Base-by-base conservation (phyloP, 169 alveolate genomes). In the Toxoplasma gondii region DNA sequence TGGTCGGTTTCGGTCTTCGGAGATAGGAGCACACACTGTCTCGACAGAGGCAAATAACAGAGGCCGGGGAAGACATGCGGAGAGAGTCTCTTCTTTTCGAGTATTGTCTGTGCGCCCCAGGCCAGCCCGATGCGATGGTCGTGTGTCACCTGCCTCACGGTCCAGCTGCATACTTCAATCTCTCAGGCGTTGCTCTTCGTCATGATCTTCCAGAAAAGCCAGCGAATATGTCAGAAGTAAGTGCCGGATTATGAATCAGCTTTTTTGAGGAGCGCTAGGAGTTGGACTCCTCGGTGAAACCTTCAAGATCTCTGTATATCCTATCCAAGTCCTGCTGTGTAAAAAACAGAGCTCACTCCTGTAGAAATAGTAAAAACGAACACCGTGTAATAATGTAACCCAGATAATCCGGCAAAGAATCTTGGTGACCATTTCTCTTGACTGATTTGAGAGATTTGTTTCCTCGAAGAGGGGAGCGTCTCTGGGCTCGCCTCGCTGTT, bases 141-240 rank as follows among this genome's bases (percentile, higher is more conserved):
- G 98, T 99, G 36, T 98, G 99, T 91, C 99, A 99, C 95, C 95
- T 99, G 94, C 99, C 99, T 9, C 98, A 98, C 93, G 99, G 99
- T 0, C 99, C 99, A 0, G 99, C 99, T 5, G 99, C 99, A 2
- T 99, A 99, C 96, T 99, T 99, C 96, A 99, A 99, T 41, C 95
- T 99, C 31, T 96, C 97, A 44, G 99, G 99, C 93, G 99, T 99
- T 38, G 99, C 98, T 29, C 97, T 99, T 93, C 97, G 99, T 78
- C 99, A 99, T 95, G 99, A 99, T 95, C 97, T 99, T 83, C 98
- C 98, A 10, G 99, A 98, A 70, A 98, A 98, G 94, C 98, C 99
- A 24, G 99, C 99, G 49, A 98, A 99, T 49, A 97, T 99, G 97
- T 97, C 99, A 43, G 99, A 99, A 96, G 97, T 95, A 58, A 91